Base-by-base conservation (phyloP, 495 filamentous ascomycete genomes). In the Platismatia glauca region DNA sequence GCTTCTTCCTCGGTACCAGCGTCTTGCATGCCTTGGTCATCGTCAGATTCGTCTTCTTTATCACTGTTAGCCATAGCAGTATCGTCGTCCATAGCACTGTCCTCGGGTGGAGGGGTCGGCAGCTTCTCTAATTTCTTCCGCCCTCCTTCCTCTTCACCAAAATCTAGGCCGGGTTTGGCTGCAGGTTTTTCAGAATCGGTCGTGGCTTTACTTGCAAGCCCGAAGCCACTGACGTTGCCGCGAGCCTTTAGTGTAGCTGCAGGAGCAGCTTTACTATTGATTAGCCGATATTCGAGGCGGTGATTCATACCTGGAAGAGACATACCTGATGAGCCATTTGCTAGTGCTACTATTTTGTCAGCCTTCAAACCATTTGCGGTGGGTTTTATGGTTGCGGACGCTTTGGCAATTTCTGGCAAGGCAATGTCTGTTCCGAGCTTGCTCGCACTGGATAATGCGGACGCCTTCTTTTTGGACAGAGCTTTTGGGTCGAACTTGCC, bases 401-500 rank as follows among this genome's bases (percentile, higher is more conserved):
- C 68, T 74, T 82, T 82, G 66, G 78, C 75, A 68, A 78, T 71
- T 63, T 80, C 70, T 62, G 85, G 84, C 34, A 85, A 76, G 59
- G 86, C 78, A 69, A 87, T 74, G 76, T 88, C 84, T 57, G 74
- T 81, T 46, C 84, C 84, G 64, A 88, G 74, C 29, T 84, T 77
- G 69, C 76, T 73, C 55, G 73, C 69, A 58, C 71, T 64, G 57
- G 67, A 68, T 43, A 78, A 70, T 50, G 74, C 70, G 61, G 78
- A 73, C 63, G 80, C 79, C 18, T 84, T 80, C 70, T 85, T 88
- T 71, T 89, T 91, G 0, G 83, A 88, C 60, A 94, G 92, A 1
- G 87, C 86, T 71, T 95, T 95, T 1, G 89, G 89, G 66, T 96
- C 89, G 66, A 95, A 96, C 71, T 95, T 96, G 60, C 89, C 89